Conservation (phyloP, 2,329 filamentous ascomycete genomes). For the Xylariaceae sp. region DNA sequence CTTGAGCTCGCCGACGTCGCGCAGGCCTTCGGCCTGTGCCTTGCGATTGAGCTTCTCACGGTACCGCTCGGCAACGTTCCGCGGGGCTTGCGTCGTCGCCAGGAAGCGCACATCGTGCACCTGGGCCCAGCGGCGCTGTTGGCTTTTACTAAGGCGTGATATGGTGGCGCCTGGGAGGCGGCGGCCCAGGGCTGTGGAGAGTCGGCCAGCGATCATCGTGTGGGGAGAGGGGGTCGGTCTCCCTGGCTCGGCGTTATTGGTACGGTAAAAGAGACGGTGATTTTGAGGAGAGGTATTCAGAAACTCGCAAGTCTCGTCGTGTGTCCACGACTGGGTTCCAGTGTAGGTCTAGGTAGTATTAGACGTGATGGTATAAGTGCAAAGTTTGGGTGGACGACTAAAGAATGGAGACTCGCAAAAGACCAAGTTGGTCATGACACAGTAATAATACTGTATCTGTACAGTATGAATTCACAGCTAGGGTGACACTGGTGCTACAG, state of each 20-base stretch:
- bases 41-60: slow-evolving; percentile 77
- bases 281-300: too few species aligned
- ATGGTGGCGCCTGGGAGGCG: slow-evolving; percentile 11
- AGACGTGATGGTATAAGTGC: too few species aligned
- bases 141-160: slow-evolving; percentile 12
- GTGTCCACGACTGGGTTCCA: too few species aligned
- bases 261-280: too few species aligned
- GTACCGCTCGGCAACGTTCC: slow-evolving; percentile 76
- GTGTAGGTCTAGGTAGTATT: too few species aligned
- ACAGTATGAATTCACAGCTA: too few species aligned
- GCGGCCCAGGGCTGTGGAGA: slow-evolving; percentile 18
- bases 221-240: not conserved
- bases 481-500: too few species aligned
- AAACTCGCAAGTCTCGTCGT: too few species aligned
- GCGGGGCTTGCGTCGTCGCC: slow-evolving; percentile 65
- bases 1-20: slow-evolving; percentile 69
- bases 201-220: slow-evolving; percentile 13
- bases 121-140: slow-evolving; percentile 80
- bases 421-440: too few species aligned
- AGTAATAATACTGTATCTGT: too few species aligned
- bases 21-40: slow-evolving; percentile 65
- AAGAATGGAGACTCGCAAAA: too few species aligned
- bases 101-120: slow-evolving; percentile 90
- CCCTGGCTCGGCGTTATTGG: not conserved
- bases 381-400: too few species aligned